Percentiles rank a stretch among this genome's conserved stretches.
Conservation (phyloP, 371 early-diverging fungal genomes). For the Rhizopus sp. region DNA sequence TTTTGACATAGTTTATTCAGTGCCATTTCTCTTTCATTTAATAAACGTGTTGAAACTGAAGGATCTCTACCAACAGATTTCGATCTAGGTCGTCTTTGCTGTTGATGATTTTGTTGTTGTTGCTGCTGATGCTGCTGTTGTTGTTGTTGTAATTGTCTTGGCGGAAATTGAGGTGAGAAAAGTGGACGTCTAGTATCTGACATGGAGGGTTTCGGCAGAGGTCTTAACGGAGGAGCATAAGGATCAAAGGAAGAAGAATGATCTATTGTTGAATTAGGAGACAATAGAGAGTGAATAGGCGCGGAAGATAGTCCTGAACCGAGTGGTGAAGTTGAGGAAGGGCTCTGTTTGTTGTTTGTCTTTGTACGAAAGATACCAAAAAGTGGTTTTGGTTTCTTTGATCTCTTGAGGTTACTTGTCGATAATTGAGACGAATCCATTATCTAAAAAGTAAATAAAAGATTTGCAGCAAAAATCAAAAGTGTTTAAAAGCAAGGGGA, state of each 20-base stretch:
- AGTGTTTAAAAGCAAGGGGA: background rate
- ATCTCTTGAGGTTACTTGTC: conserved; percentile 10
- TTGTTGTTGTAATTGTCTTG: conserved; percentile 12
- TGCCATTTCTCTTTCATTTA: conserved; percentile 25
- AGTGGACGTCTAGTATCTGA: conserved; percentile 14
- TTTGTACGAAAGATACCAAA: conserved; percentile 26
- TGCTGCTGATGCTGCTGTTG: too few relatives aligned
- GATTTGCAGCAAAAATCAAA: background rate
- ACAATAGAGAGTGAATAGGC: conserved; percentile 19
- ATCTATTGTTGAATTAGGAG: conserved; percentile 8
- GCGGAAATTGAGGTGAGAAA: conserved; percentile 6
- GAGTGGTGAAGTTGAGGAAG: conserved; percentile 1
- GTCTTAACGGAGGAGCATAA: conserved; percentile 3
- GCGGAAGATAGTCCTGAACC: conserved; percentile 22
- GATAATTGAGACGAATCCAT: conserved; percentile 6
- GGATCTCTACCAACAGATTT: conserved; percentile 33
- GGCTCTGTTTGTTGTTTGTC: conserved; percentile 14
- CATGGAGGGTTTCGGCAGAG: conserved; percentile 6
- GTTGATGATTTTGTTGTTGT: background rate
- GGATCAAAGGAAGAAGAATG: conserved; percentile 1
- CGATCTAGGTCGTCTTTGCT: conserved; percentile 26
- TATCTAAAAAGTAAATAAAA: background rate
- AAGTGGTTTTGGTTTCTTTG: conserved; percentile 28
- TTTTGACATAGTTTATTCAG: conserved; percentile 26
- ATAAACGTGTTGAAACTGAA: conserved; percentile 8